Evolutionary conservation across 768 basidiomycete genomes (phyloP), one percentile per base, ranked within the genome.

Genomic region (Rhizopogon rudus): DNA sequence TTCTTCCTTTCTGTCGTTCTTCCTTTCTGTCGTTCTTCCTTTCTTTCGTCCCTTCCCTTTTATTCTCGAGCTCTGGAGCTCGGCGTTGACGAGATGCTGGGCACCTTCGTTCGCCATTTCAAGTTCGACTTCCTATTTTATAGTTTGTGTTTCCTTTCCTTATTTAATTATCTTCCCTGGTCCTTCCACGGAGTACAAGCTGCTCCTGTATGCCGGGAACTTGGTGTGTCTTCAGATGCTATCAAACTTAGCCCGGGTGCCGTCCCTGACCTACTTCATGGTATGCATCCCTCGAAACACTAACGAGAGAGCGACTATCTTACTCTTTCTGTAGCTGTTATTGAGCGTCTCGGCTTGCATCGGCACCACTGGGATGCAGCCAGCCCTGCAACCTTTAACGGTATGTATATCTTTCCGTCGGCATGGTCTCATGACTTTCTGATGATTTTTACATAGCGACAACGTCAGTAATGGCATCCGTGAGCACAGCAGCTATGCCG

Each of bases 51-150:
- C 6, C 53, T 31, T 42, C 28, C 17, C 4, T 31, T 13, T 17
- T 22, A 12, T 40, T 58, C 44, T 45, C 28, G 39, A 52, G 60
- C 57, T 61, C 48, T 51, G 57, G 58, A 44, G 57, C 54, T 55
- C 51, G 45, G 25, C 28, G 52, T 28, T 29, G 31, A 28, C 17
- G 54, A 59, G 60, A 61, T 61, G 60, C 60, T 53, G 60, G 39
- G 43, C 57, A 45, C 57, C 60, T 52, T 44, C 40, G 22, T 17
- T 53, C 44, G 44, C 37, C 14, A 45, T 52, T 40, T 28, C 31
- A 50, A 33, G 6, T 52, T 28, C 16, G 16, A 49, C 10, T 49
- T 17, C 8, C 2, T 40, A 6, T 29, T 31, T 41, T 16, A 40
- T 55, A 29, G 10, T 20, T 35, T 39, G 6, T 31, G 14, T 40